These are phyloP conservation scores for Pleurostoma richardsiae DNA, from an alignment of 2,329 filamentous ascomycete species.

Conservation along the genomic window DNA sequence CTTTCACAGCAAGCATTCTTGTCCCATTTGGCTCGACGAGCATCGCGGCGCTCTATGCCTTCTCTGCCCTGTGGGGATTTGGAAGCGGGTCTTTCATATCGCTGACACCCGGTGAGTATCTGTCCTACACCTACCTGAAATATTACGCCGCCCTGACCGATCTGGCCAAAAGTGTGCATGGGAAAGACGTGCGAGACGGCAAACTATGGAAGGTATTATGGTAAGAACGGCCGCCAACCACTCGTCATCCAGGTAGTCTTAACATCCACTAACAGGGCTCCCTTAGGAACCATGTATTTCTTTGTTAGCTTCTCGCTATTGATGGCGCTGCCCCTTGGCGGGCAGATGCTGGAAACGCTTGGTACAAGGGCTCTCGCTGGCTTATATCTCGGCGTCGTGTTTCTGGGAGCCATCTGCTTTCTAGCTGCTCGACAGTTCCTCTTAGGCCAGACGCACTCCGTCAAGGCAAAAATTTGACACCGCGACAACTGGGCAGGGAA, in stretches of 20 bases:
- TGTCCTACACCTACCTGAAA: no score
- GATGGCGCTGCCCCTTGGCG: slow-evolving; percentile 38
- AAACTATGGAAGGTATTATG: slow-evolving; percentile 38
- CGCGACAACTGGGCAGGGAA: no score
- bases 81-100: slow-evolving; percentile 42
- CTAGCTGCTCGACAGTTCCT: slow-evolving; percentile 16
- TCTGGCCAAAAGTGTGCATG: no score
- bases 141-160: no score
- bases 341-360: slow-evolving; percentile 36
- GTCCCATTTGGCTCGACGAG: slow-evolving; percentile 36
- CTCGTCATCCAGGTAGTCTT: no score
- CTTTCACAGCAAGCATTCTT: slow-evolving; percentile 35
- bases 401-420: slow-evolving; percentile 25
- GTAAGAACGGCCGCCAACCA: not conserved
- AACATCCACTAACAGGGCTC: no score
- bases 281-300: slow-evolving; percentile 37
- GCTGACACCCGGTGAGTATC: slow-evolving; percentile 25
- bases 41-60: slow-evolving; percentile 33
- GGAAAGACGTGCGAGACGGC: slow-evolving; percentile 34
- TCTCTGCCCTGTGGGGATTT: slow-evolving; percentile 41
- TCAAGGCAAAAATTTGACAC: no score
- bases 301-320: slow-evolving; percentile 38
- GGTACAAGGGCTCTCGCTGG: slow-evolving; percentile 37
- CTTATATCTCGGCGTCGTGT: slow-evolving; percentile 36
- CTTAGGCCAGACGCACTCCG: not conserved